Percentiles rank a stretch among this genome's conserved stretches.
These are phyloP conservation scores for Penstemon newberryi DNA, from an alignment of 257 asterid species.

Conservation along the genomic window DNA sequence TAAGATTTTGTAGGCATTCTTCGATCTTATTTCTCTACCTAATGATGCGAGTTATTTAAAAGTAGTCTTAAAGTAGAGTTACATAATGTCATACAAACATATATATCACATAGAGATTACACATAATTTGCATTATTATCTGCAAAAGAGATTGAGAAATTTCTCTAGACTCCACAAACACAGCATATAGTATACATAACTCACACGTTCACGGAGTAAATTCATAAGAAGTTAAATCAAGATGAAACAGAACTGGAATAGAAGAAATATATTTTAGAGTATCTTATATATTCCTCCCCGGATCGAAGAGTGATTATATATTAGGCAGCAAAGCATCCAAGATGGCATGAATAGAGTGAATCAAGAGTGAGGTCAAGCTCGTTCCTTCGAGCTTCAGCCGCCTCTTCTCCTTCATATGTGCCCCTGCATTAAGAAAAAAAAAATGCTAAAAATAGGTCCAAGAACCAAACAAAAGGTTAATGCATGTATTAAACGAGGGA, in stretches of 20 bases:
- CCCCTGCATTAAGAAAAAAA: conserved; percentile 34
- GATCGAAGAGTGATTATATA: not conserved
- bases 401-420: conserved; percentile 44
- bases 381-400: conserved; percentile 55
- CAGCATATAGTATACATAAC: not conserved
- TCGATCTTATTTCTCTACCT: not conserved
- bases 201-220: conserved; percentile 14
- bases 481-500: not conserved
- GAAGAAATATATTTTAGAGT: conserved; percentile 14
- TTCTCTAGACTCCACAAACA: conserved; percentile 13
- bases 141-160: not conserved
- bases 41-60: too few relatives aligned
- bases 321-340: conserved; percentile 69
- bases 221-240: conserved; percentile 24
- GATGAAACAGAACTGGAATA: conserved; percentile 16
- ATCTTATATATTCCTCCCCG: conserved; percentile 32
- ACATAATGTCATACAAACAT: not conserved
- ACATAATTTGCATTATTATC: conserved; percentile 10
- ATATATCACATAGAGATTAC: not conserved
- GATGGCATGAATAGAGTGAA: conserved; percentile 75
- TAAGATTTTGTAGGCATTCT: not conserved
- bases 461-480: too few relatives aligned
- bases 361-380: conserved; percentile 83
- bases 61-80: not conserved
- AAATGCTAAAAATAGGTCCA: too few relatives aligned